phyloP scores from a whole-genome alignment of 2,329 filamentous ascomycete genomes.

The Plectosphaerella sp. region DNA sequence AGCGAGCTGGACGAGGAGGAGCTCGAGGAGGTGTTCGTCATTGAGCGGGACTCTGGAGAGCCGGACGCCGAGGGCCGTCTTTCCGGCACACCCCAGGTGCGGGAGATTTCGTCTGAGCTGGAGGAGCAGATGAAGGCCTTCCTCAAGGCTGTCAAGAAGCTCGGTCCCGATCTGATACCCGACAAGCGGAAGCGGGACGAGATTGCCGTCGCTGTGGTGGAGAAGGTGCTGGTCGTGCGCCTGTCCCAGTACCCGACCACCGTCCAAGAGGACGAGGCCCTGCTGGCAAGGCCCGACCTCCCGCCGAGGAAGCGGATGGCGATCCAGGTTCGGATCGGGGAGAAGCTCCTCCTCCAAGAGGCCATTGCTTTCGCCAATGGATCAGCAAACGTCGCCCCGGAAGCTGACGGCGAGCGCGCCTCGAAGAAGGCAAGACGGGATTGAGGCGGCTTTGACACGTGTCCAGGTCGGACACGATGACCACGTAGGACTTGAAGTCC shows the following conservation, averaged over 20 bases:
- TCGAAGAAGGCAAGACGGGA: conserved; percentile 21
- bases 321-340: conserved; percentile 62
- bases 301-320: conserved; percentile 52
- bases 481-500: too few relatives aligned
- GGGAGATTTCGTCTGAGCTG: conserved; percentile 45
- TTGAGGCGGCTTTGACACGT: neutral
- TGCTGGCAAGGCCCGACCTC: conserved; percentile 25
- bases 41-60: conserved; percentile 52
- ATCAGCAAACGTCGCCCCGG: conserved; percentile 12
- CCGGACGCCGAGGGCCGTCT: conserved; percentile 45
- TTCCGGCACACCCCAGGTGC: conserved; percentile 28
- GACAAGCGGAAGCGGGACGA: conserved; percentile 47
- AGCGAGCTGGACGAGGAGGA: conserved; percentile 57
- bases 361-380: conserved; percentile 33
- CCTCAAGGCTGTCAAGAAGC: conserved; percentile 44
- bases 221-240: conserved; percentile 29
- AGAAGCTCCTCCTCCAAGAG: conserved; percentile 62
- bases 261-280: conserved; percentile 31
- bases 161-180: conserved; percentile 33
- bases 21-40: conserved; percentile 70
- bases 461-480: neutral
- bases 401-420: conserved; percentile 20
- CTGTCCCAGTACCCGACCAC: conserved; percentile 37
- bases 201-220: conserved; percentile 35
- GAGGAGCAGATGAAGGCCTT: conserved; percentile 45